Evolutionary conservation across 805 yeast genomes (phyloP).

Genomic region (Osmozyma mogii): DNA sequence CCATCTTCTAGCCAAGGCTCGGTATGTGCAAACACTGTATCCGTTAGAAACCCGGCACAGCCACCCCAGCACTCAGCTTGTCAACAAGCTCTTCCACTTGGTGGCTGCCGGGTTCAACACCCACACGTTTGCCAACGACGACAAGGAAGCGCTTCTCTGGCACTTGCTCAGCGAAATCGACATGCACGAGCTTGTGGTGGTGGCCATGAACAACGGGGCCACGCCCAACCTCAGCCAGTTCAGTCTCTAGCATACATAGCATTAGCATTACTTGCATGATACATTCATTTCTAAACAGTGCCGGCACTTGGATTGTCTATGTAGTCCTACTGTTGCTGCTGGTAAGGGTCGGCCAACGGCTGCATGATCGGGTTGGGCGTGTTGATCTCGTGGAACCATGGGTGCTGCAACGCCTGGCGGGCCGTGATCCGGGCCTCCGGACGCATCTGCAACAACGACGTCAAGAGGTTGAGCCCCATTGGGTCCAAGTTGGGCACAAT

Average conservation of each 20-base stretch:
- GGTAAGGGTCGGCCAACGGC: slow-evolving; percentile 26
- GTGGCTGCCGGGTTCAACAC: slow-evolving; percentile 1
- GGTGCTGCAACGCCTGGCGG: slow-evolving; percentile 56
- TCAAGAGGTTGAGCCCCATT: slow-evolving; percentile 60
- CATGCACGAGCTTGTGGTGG: slow-evolving; percentile 11
- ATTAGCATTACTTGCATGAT: slow-evolving; percentile 1
- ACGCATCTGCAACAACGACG: slow-evolving; percentile 50
- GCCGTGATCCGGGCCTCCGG: slow-evolving; percentile 56
- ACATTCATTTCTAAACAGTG: background rate
- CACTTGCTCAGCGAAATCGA: slow-evolving; percentile 6
- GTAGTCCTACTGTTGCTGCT: slow-evolving; percentile 12
- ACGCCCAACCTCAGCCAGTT: slow-evolving; percentile 3
- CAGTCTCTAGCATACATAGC: background rate
- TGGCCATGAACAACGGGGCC: slow-evolving; percentile 10
- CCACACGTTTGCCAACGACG: slow-evolving; percentile 1
- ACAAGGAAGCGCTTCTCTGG: slow-evolving; percentile 9
- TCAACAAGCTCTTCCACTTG: background rate
- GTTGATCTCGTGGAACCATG: slow-evolving; percentile 75
- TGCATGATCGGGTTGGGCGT: slow-evolving; percentile 30
- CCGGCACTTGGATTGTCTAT: slow-evolving; percentile 1
- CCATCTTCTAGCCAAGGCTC: too few species aligned
- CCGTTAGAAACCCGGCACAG: background rate
- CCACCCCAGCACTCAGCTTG: slow-evolving; percentile 1
- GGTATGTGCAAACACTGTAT: slow-evolving; percentile 1
- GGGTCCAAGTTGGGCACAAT: slow-evolving; percentile 64